Evolutionary conservation across 2,329 filamentous ascomycete species (phyloP).

Genomic region (Aureobasidium sp.): DNA sequence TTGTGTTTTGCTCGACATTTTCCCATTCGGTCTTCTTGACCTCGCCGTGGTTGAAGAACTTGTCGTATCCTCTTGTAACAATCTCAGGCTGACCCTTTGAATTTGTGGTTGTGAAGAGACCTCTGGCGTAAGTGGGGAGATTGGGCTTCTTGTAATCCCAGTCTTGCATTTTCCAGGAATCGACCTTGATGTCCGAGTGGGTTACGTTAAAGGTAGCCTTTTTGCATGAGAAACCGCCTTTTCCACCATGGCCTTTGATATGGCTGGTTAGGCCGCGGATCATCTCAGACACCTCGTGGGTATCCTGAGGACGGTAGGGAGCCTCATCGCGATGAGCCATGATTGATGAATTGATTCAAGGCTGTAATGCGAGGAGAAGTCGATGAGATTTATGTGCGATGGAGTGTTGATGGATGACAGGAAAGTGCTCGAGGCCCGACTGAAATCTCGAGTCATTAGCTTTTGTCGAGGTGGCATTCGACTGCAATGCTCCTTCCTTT

Average conservation of each 20-base stretch:
- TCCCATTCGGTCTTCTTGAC: constrained; percentile 74
- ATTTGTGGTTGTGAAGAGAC: constrained; percentile 78
- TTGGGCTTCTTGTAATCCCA: constrained; percentile 89
- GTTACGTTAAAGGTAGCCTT: constrained; percentile 68
- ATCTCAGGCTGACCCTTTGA: constrained; percentile 64
- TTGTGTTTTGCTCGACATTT: constrained; percentile 65
- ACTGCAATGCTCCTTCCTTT: constrained; percentile 1
- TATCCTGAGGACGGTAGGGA: constrained; percentile 63
- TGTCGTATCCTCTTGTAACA: constrained; percentile 85
- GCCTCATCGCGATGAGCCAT: constrained; percentile 48
- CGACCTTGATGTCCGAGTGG: constrained; percentile 60
- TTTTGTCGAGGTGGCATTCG: neutral
- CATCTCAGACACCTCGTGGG: constrained; percentile 57
- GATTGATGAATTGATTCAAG: constrained; percentile 9
- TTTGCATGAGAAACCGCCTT: constrained; percentile 61
- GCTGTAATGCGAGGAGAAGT: neutral
- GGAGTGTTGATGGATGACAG: neutral
- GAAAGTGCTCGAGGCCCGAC: neutral
- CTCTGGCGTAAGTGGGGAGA: constrained; percentile 85
- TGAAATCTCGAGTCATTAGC: constrained; percentile 9
- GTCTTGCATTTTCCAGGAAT: constrained; percentile 90
- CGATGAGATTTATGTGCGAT: neutral
- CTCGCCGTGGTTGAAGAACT: constrained; percentile 94
- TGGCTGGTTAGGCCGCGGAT: constrained; percentile 56
- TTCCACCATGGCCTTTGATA: constrained; percentile 42